These are phyloP conservation scores for Plasmodium gonderi DNA, from an alignment of 169 alveolate species.

Conservation along the genomic window DNA sequence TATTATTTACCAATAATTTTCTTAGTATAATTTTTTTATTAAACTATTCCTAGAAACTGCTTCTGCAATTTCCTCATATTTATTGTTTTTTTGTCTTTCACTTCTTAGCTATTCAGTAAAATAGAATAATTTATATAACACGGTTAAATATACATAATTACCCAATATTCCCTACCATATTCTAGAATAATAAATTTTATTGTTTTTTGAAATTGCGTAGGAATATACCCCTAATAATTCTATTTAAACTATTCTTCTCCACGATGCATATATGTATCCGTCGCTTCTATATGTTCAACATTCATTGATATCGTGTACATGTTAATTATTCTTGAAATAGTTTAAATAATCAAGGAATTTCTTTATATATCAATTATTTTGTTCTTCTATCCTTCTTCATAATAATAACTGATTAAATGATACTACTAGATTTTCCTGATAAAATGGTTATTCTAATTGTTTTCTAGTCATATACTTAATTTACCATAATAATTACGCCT, in stretches of 20 bases:
- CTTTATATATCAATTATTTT: not conserved
- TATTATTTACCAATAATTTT: not conserved
- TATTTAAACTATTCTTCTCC: not conserved
- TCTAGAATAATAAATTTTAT: not conserved
- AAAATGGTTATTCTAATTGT: not conserved
- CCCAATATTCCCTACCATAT: not conserved
- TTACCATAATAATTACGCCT: not conserved
- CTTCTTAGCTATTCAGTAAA: not conserved
- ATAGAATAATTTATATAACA: not conserved
- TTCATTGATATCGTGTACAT: not conserved
- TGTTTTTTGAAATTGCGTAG: not conserved
- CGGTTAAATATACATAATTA: not conserved
- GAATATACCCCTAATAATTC: not conserved
- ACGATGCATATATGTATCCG: not conserved
- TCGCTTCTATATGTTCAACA: not conserved
- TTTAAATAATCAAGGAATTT: not conserved
- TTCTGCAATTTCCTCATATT: not conserved
- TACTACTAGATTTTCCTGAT: not conserved
- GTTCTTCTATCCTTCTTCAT: not conserved
- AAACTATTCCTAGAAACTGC: not conserved
- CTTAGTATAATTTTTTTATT: not conserved
- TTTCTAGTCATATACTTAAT: not conserved
- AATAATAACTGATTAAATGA: not conserved
- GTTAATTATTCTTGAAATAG: not conserved
- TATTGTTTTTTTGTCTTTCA: not conserved